Conservation (phyloP, 2,329 filamentous ascomycete genomes). For the Scedosporium dehoogii region DNA sequence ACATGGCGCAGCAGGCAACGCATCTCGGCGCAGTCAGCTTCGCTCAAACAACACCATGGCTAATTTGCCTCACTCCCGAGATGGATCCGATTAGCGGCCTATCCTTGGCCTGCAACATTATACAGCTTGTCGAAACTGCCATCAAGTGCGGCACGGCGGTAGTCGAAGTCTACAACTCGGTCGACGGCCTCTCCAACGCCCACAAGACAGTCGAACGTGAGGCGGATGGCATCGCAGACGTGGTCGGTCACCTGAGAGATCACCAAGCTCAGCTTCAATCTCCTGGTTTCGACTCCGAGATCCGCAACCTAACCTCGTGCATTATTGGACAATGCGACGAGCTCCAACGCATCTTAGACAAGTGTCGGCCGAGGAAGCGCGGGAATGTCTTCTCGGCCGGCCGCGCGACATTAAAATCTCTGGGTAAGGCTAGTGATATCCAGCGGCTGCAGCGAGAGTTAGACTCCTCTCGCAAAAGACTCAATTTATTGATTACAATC, state of each 20-base stretch:
- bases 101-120: not conserved
- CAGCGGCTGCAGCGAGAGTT: not conserved
- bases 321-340: not conserved
- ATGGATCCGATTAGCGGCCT: not conserved
- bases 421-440: not conserved
- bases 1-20: no score
- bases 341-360: not conserved
- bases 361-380: not conserved
- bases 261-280: no score
- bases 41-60: no score
- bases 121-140: not conserved
- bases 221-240: not conserved
- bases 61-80: not conserved
- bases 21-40: no score
- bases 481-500: no score
- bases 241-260: no score
- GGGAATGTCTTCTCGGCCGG: not conserved
- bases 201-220: not conserved
- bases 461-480: no score
- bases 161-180: not conserved
- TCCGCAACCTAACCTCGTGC: not conserved
- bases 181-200: not conserved
- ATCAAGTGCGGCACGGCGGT: not conserved
- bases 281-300: not conserved
- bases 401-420: not conserved